These are phyloP conservation scores for Colletotrichum liaoningense DNA, from an alignment of 2,329 filamentous ascomycete species.

Conservation along the genomic window DNA sequence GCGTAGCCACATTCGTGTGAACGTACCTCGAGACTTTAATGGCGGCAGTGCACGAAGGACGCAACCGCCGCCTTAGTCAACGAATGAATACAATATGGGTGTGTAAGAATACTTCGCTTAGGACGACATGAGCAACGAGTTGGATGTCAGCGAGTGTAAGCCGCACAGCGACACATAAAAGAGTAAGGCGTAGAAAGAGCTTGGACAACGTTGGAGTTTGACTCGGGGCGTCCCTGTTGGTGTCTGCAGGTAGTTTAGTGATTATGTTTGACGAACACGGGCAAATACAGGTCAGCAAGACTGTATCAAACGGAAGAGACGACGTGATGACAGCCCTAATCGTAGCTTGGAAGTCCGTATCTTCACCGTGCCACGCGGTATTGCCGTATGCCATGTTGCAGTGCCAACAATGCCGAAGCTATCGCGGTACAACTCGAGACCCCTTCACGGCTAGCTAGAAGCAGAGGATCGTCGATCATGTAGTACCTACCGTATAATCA, in stretches of 20 bases:
- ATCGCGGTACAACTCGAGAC: background rate
- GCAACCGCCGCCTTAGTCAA: background rate
- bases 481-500: no score
- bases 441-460: background rate
- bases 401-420: background rate
- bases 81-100: background rate
- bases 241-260: background rate
- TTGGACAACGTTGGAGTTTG: background rate
- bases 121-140: background rate
- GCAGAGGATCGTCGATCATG: no score
- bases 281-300: background rate
- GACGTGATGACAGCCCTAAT: background rate
- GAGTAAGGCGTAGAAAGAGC: background rate
- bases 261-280: background rate
- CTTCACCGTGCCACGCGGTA: background rate
- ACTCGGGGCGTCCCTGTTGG: background rate
- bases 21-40: background rate
- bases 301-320: background rate
- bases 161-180: background rate
- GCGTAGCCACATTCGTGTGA: background rate
- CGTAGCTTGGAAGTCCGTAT: background rate
- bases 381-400: background rate
- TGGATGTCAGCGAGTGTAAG: background rate
- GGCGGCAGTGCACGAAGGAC: background rate
- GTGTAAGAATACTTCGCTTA: background rate